phyloP scores from a whole-genome alignment of 495 filamentous ascomycete genomes.

The Hypoxylon perforatum region DNA sequence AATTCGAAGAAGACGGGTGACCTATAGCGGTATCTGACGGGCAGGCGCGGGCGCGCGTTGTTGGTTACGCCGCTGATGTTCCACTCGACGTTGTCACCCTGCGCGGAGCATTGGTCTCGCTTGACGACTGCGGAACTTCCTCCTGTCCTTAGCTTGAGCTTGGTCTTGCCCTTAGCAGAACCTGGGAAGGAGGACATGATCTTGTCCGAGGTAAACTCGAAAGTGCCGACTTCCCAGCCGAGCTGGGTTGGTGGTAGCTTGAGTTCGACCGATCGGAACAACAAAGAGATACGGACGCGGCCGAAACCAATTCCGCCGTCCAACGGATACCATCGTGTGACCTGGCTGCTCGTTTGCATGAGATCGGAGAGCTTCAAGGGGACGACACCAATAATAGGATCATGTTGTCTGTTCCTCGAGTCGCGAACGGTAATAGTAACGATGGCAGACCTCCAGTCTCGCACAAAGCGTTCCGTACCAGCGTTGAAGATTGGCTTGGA shows the following conservation, averaged over 20 bases:
- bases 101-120: constrained; percentile 65
- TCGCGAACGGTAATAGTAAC: constrained; percentile 90
- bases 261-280: constrained; percentile 88
- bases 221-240: constrained; percentile 91
- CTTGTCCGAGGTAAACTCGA: constrained; percentile 79
- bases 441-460: constrained; percentile 90
- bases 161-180: constrained; percentile 71
- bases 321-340: constrained; percentile 69
- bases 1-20: constrained; percentile 91
- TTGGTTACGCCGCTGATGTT: constrained; percentile 69
- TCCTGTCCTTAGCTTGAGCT: constrained; percentile 84
- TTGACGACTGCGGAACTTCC: constrained; percentile 80
- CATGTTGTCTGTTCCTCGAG: constrained; percentile 87
- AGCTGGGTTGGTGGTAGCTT: constrained; percentile 82
- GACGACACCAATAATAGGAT: constrained; percentile 92
- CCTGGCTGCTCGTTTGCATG: constrained; percentile 85
- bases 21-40: constrained; percentile 89
- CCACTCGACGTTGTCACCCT: constrained; percentile 73
- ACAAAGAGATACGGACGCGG: constrained; percentile 85
- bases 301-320: constrained; percentile 80
- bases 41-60: constrained; percentile 71
- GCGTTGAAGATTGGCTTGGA: constrained; percentile 97
- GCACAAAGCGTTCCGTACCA: constrained; percentile 92
- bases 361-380: constrained; percentile 88
- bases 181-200: constrained; percentile 70